These are phyloP conservation scores for Raphidocelis subcapitata DNA, from an alignment of 139 green algal species.

Conservation along the genomic window DNA sequence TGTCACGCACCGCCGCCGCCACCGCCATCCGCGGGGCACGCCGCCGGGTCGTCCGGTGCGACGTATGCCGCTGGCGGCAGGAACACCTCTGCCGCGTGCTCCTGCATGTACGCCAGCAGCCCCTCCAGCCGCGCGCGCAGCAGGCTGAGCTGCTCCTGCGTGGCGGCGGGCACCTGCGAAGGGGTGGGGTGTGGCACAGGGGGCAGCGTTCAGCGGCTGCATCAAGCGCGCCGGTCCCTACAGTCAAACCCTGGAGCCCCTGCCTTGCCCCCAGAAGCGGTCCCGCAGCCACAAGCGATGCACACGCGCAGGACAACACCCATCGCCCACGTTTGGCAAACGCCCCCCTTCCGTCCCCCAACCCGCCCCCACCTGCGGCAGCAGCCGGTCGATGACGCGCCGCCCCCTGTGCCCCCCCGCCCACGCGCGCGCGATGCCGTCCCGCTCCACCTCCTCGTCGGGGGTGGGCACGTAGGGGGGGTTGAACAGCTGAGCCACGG, in stretches of 20 bases:
- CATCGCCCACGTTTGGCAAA: not conserved
- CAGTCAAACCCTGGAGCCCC: not conserved
- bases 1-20: too few species aligned
- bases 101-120: constrained; percentile 22
- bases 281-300: not conserved
- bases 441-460: constrained; percentile 75
- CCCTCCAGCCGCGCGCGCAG: constrained; percentile 19
- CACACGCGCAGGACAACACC: not conserved
- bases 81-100: constrained; percentile 8
- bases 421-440: constrained; percentile 81
- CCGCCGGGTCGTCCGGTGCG: too few species aligned
- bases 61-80: not conserved
- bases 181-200: too few species aligned
- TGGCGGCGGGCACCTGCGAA: too few species aligned
- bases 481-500: constrained; percentile 85
- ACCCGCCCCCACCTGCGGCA: constrained; percentile 62
- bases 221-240: too few species aligned
- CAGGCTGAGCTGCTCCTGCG: constrained; percentile 16
- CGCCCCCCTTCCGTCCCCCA: too few species aligned
- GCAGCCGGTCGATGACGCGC: constrained; percentile 79
- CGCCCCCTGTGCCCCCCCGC: constrained; percentile 79
- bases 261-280: not conserved
- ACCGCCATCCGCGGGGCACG: too few species aligned
- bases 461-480: constrained; percentile 96
- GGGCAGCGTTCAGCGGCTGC: too few species aligned